Base-by-base conservation (phyloP, 768 basidiomycete species). In the Leucocoprinus leucothites region DNA sequence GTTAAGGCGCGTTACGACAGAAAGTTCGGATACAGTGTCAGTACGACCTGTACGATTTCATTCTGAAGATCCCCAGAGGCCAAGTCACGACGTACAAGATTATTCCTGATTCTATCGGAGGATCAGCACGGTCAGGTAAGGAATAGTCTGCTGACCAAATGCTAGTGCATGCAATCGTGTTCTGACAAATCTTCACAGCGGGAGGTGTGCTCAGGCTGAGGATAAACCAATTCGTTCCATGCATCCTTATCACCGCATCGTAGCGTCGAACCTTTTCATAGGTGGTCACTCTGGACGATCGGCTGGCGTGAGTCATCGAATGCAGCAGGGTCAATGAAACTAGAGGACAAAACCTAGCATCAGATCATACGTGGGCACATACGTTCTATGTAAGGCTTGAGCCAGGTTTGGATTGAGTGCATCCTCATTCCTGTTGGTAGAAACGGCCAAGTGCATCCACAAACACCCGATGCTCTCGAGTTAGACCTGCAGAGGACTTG, bases 371-470 rank as follows among this genome's bases (percentile, higher is more conserved):
- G 88, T 86, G 1, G 89, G 89, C 58, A 72, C 68, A 48, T 80
- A 77, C 57, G 65, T 83, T 65, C 72, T 74, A n/a, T 90, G 88
- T 75, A 67, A 71, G 84, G 60, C 34, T 25, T 2, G 31, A 31
- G 31, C 31, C 31, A 31, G 31, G 11, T 11, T 11, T 5, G 11
- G 5, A 11, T 43, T 26, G n/a, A 18, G 24, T 41, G 18, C 40
- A 25, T 35, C 19, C 59, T 9, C 16, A 38, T 3, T 36, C 14
- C 36, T 47, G 13, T 9, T 13, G 9, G 14, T 53, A 90, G 88
- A 90, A 63, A 85, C 87, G 53, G 88, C 89, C 1, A 82, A 89
- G 68, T 86, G 75, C 63, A 86, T 91, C 44, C 88, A 84, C 61
- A 76, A 78, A 34, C 72, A 89, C 43, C 79, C 84, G 63, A 58